Evolutionary conservation across 129 eudicot genomes (phyloP).

Genomic region (Logfia minima): DNA sequence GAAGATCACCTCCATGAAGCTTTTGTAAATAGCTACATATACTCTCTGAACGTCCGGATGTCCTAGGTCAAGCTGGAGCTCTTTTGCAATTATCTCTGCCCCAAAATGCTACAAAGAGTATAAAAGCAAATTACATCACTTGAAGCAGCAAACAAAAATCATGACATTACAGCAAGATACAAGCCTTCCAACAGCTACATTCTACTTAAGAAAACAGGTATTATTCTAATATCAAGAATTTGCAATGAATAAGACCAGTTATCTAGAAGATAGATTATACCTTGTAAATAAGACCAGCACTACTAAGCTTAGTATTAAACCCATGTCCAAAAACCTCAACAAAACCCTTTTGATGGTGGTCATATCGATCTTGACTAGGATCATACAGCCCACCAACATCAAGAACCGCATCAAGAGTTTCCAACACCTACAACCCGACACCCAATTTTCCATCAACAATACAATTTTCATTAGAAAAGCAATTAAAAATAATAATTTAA

Average conservation of each 20-base stretch:
- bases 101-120: slow-evolving; percentile 70
- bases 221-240: not conserved
- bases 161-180: not conserved
- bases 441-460: not conserved
- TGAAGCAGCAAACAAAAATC: not conserved
- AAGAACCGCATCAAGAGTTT: slow-evolving; percentile 74
- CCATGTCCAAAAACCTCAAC: slow-evolving; percentile 86
- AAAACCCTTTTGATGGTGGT: slow-evolving; percentile 90
- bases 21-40: slow-evolving; percentile 74
- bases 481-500: too few species aligned
- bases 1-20: slow-evolving; percentile 88
- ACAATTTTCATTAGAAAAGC: not conserved
- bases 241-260: not conserved
- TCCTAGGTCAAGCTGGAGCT: slow-evolving; percentile 70
- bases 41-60: slow-evolving; percentile 68
- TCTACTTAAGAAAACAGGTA: not conserved
- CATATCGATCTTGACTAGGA: slow-evolving; percentile 67
- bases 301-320: slow-evolving; percentile 74
- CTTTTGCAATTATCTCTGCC: slow-evolving; percentile 77
- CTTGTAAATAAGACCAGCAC: slow-evolving; percentile 92
- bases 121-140: slow-evolving; percentile 13
- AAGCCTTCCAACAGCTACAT: not conserved
- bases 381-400: slow-evolving; percentile 92
- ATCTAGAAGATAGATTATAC: slow-evolving; percentile 26
- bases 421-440: slow-evolving; percentile 55